phyloP scores from a whole-genome alignment of 2,329 filamentous ascomycete species.

The Colletotrichum acutatum region DNA sequence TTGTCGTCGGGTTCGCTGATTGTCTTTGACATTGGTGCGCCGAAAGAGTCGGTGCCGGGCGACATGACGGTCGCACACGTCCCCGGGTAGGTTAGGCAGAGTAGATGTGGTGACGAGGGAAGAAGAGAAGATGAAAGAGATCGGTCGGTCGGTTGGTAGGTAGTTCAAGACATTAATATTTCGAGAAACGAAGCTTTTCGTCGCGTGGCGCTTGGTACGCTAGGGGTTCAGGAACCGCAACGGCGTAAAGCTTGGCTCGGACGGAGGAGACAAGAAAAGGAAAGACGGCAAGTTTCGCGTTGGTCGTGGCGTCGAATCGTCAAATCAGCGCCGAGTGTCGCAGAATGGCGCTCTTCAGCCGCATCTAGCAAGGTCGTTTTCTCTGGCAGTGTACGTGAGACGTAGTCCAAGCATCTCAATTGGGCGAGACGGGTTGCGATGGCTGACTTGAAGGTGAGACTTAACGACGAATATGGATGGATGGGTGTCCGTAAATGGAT shows the following conservation, averaged over 20 bases:
- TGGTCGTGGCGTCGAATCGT: constrained; percentile 15
- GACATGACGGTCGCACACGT: constrained; percentile 10
- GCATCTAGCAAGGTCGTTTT: constrained; percentile 13
- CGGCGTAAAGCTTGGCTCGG: neutral
- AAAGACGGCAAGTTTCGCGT: neutral
- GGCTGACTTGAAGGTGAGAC: neutral
- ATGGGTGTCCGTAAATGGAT: neutral
- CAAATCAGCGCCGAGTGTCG: constrained; percentile 1
- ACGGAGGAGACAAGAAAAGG: neutral
- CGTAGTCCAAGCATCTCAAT: neutral
- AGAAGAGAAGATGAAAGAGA: neutral
- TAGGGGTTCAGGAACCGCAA: constrained; percentile 6
- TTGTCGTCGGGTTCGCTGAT: constrained; percentile 20
- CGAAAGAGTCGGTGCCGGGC: neutral
- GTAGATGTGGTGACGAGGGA: neutral
- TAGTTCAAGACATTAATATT: constrained; percentile 5
- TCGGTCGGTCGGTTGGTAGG: neutral
- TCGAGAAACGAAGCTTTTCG: neutral
- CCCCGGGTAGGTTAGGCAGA: neutral
- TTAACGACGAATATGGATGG: neutral
- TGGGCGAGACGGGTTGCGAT: neutral
- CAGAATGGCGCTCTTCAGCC: constrained; percentile 13
- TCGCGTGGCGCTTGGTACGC: constrained; percentile 12
- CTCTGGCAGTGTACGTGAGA: neutral
- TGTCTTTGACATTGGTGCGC: constrained; percentile 20